Base-by-base conservation (phyloP, 176 grass and related monocot species). In the Eleusine indica region DNA sequence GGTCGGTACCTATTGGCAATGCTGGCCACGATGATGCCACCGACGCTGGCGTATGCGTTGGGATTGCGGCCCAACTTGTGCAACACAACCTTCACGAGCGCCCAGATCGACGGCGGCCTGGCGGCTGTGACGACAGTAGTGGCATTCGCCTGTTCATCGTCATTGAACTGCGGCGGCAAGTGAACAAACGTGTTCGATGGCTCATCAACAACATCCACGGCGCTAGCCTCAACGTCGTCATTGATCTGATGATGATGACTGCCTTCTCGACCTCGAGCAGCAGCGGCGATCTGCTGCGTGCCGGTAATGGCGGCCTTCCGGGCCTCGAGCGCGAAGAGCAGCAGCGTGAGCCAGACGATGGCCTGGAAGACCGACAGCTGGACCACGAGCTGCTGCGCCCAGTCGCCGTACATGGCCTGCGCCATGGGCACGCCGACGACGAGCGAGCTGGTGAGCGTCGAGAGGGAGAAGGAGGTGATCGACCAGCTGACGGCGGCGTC, bases 361-460 rank as follows among this genome's bases (percentile, higher is more conserved):
- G 89, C 79, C 80, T 98, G 96, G 80, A 93, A 94, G 18, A 98
- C 96, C 3, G 93, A 90, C 30, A 98, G 81, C 77, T 95, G 93
- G 89, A 98, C 96, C 37, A 98, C 88, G 7, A 98, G 73, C 81
- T 98, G 86, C 89, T 87, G 83, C 51, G 96, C 96, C 96, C 96
- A 98, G 4, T 89, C 82, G 61, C 96, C 96, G 73, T 98, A 98
- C 96, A 98, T 98, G 75, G 91, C 93, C 0, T 78, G 74, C 7
- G 87, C 66, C 75, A 95, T 90, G 73, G 96, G 93, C 40, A 90
- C 96, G 21, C 96, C 93, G 14, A 95, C 93, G 19, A 98, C 93
- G 28, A 98, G 85, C 74, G 96, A 90, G 80, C 91, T 98, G 4
- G 93, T 93, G 9, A 98, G 85, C 43, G 93, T 88, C 19, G 85